Conservation (phyloP, 805 yeast genomes). For the Scheffersomyces amazonensis region DNA sequence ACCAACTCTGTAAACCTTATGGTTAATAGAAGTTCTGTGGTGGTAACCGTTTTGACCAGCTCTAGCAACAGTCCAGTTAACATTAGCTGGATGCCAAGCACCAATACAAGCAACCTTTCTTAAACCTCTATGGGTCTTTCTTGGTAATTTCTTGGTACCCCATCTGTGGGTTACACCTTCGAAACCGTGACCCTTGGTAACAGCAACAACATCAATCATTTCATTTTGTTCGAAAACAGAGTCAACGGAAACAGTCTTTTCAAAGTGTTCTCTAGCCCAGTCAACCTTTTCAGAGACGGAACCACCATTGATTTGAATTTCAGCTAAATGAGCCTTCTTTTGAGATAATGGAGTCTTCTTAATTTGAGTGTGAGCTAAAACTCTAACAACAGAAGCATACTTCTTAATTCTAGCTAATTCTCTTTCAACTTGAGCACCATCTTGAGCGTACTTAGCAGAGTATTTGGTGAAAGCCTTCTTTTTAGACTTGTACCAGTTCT, state of each 20-base stretch:
- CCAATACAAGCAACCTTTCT: conserved; percentile 99
- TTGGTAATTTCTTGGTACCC: conserved; percentile 99
- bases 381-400: conserved; percentile 98
- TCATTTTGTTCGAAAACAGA: conserved; percentile 98
- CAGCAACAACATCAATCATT: conserved; percentile 97
- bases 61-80: conserved; percentile 99
- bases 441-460: conserved; percentile 96
- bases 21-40: conserved; percentile 99
- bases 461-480: conserved; percentile 99
- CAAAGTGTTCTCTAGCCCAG: conserved; percentile 99
- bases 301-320: conserved; percentile 99
- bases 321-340: conserved; percentile 99
- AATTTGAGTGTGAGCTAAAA: conserved; percentile 98
- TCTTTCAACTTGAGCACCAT: conserved; percentile 83
- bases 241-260: conserved; percentile 95
- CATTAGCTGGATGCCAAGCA: conserved; percentile 99
- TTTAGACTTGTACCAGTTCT: conserved; percentile 99
- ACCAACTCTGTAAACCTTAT: conserved; percentile 99
- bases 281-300: conserved; percentile 94
- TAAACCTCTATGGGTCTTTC: conserved; percentile 99
- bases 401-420: conserved; percentile 98
- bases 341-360: conserved; percentile 98
- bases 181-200: conserved; percentile 99
- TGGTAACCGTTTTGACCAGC: conserved; percentile 99
- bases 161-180: conserved; percentile 99